Base-by-base conservation (phyloP, 257 asterid genomes). In the Ehretia macrophylla region DNA sequence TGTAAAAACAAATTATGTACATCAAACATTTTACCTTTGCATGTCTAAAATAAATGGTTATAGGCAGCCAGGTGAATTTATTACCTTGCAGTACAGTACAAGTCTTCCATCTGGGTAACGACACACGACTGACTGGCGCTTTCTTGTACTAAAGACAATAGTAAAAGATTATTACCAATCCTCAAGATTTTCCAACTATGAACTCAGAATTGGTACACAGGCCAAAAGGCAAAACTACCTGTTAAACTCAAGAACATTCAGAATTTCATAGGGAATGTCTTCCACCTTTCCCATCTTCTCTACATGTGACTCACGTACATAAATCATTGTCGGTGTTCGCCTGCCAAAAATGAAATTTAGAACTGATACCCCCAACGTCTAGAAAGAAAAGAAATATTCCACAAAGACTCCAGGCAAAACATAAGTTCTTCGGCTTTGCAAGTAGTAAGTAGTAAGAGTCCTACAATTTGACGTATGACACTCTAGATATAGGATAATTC, bases 51-150 rank as follows among this genome's bases (percentile, higher is more conserved):
- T 56, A 77, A 55, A 63, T 47, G 62, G 67, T 38, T 58, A 22
- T 66, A 58, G 53, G 60, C 75, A 45, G 21, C 32, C 22, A 17
- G 39, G 19, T 58, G 23, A 64, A 45, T 49, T 56, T 32, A 49
- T 72, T 65, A 94, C 99, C 97, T 94, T 94, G 96, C 97, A 90
- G 80, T 94, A 94, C 68, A 94, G 81, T 42, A 94, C 99, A 72
- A 94, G 93, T 76, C 95, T 85, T 60, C 97, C 99, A 83, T 87
- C 94, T 67, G 99, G 95, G 79, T 78, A 87, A 65, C 97, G 96
- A 73, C 99, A 94, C 60, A 94, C 90, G 68, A 94, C 99, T 69
- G 99, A 94, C 74, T 94, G 99, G 70, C 99, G 97, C 95, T 94
- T 94, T 87, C 99, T 87, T 62, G 97, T 90, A 71, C 99, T 94